Base-by-base conservation (phyloP, 805 yeast genomes). In the Metschnikowia shivogae region DNA sequence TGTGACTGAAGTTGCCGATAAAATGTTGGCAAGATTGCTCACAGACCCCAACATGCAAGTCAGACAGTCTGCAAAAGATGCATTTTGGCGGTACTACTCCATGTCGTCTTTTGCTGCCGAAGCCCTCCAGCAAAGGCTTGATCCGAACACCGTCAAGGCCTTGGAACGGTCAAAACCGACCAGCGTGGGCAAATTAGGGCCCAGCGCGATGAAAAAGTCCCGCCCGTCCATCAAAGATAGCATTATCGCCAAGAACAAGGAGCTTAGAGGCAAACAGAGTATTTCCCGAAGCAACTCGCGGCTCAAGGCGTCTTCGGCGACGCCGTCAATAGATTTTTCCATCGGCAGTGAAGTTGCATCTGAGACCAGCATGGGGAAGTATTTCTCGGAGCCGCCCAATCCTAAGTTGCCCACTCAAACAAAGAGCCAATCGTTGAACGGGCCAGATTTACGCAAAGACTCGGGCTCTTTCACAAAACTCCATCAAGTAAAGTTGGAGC, bases 41-140 rank as follows among this genome's bases (percentile, higher is more conserved):
- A 60, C 78, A 0, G 98, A 90, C 61, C 87, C 96, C 0, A 84
- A 85, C 47, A 88, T 90, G 0, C 68, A 77, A 0, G 97, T 87
- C 0, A 74, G 97, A 52, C 95, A 82, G 55, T 68, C 80, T 0
- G 86, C 84, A 69, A 76, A 96, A 59, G 68, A 72, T 3, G 73
- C 89, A 0, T 92, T 76, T 56, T 90, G 97, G 97, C 68, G 77
- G 11, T 75, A 80, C 44, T 74, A 73, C 53, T 70, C 68, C 17
- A 57, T 73, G 6, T 84, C 79, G 64, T 85, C 87, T 0, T 56
- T 63, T 0, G 65, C 69, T 11, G 85, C 82, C 0, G 77, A 74
- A 12, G 52, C 49, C 12, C 47, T 80, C 8, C 51, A 72, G 13
- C 36, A 56, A 9, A 66, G 59, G 31, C 52, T 78, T 24, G 85